These are phyloP conservation scores for Neofusicoccum cordaticola DNA, from an alignment of 2,329 filamentous ascomycete genomes.

Conservation along the genomic window DNA sequence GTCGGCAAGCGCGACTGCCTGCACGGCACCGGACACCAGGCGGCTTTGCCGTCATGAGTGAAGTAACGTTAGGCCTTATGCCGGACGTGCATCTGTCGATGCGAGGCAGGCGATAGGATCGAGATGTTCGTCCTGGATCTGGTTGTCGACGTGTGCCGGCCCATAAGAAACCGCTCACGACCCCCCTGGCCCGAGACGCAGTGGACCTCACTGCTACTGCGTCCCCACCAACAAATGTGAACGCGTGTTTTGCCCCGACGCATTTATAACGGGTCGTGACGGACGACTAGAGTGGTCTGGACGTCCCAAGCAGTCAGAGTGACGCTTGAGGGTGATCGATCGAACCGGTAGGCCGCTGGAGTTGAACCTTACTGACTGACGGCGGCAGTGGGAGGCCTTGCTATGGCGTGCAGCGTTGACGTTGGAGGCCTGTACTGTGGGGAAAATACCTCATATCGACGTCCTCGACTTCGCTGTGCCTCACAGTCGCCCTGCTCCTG, in stretches of 20 bases:
- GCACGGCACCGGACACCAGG: slow-evolving; percentile 1
- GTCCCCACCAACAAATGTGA: not conserved
- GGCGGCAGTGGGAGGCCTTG: slow-evolving; percentile 6
- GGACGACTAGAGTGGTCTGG: not conserved
- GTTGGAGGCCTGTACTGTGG: not conserved
- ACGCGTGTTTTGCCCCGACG: not conserved
- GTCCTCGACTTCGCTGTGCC: not conserved
- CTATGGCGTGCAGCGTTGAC: not conserved
- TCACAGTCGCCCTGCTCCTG: not conserved
- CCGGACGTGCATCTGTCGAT: slow-evolving; percentile 8
- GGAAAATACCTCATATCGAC: not conserved
- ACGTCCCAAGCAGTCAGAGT: not conserved
- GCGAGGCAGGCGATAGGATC: not conserved
- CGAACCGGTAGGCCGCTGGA: slow-evolving; percentile 7
- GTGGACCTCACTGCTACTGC: not conserved
- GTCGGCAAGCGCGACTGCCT: slow-evolving; percentile 15
- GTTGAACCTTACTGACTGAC: slow-evolving; percentile 11
- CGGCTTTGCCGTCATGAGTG: not conserved
- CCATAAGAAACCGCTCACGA: slow-evolving; percentile 11
- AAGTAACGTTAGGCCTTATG: slow-evolving; percentile 12
- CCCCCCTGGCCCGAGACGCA: not conserved
- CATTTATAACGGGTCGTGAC: slow-evolving; percentile 1
- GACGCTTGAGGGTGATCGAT: slow-evolving; percentile 4
- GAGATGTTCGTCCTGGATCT: slow-evolving; percentile 3
- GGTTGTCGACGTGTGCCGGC: not conserved